phyloP scores from a whole-genome alignment of 108 stramenopile genomes.

The Fistulifera solaris region DNA sequence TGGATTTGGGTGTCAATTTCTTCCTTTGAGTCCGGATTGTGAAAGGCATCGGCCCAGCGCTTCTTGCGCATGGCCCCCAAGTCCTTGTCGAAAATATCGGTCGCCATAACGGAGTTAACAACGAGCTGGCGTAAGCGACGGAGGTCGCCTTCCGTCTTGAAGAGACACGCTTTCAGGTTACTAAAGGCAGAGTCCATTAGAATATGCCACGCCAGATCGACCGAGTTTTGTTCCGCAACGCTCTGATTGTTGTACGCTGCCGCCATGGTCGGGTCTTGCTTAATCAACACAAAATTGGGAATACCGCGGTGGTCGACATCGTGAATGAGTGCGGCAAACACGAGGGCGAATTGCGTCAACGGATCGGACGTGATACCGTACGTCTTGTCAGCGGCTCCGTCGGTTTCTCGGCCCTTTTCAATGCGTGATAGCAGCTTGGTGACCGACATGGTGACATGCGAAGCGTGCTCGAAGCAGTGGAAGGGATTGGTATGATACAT shows the following conservation, averaged over 20 bases:
- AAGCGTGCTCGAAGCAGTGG: slow-evolving; percentile 24
- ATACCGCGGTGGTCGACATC: slow-evolving; percentile 38
- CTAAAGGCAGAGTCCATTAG: slow-evolving; percentile 4
- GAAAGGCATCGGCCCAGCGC: slow-evolving; percentile 7
- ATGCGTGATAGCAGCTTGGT: slow-evolving; percentile 23
- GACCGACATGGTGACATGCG: slow-evolving; percentile 29
- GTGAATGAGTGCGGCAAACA: slow-evolving; percentile 34
- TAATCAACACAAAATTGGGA: slow-evolving; percentile 27
- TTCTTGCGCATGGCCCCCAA: slow-evolving; percentile 3
- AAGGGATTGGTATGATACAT: slow-evolving; percentile 6
- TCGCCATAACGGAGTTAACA: slow-evolving; percentile 34
- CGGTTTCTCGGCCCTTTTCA: background rate
- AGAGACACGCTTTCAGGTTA: slow-evolving; percentile 22
- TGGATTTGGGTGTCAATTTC: background rate
- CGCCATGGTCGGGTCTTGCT: slow-evolving; percentile 31
- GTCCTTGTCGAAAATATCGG: slow-evolving; percentile 37
- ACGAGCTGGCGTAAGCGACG: slow-evolving; percentile 30
- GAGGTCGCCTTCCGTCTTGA: slow-evolving; percentile 16
- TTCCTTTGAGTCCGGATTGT: background rate
- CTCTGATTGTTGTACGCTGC: slow-evolving; percentile 30
- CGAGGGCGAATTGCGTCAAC: slow-evolving; percentile 24
- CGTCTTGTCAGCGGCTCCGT: background rate
- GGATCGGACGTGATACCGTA: slow-evolving; percentile 32
- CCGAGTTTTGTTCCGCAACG: slow-evolving; percentile 32
- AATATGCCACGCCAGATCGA: slow-evolving; percentile 25